These are phyloP conservation scores for Irpex rosettiformis DNA, from an alignment of 1,284 basidiomycete species.

Conservation along the genomic window DNA sequence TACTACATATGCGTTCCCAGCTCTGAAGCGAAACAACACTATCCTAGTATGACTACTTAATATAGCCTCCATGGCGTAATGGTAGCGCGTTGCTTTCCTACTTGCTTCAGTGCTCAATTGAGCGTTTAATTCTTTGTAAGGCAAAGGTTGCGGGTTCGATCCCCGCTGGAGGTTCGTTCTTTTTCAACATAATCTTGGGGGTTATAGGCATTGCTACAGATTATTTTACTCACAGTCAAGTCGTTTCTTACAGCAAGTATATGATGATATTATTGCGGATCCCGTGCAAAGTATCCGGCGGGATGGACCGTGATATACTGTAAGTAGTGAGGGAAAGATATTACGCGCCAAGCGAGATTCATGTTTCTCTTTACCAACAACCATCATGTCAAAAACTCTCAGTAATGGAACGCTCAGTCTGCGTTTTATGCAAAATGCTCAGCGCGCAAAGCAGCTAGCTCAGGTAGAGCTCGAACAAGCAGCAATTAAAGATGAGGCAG, in stretches of 20 bases:
- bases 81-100: neutral
- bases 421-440: conserved; percentile 76
- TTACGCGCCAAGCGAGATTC: no score
- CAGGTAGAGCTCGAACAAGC: conserved; percentile 51
- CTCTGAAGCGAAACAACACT: no score
- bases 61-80: neutral
- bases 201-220: neutral
- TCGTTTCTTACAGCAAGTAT: no score
- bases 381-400: conserved; percentile 51
- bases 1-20: no score
- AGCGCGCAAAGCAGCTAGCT: conserved; percentile 48
- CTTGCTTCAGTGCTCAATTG: no score
- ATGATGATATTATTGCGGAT: no score
- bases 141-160: neutral
- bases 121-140: no score
- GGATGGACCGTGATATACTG: no score
- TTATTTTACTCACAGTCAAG: no score
- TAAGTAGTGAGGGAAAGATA: no score
- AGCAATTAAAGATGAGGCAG: conserved; percentile 60
- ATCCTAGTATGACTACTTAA: no score
- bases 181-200: neutral
- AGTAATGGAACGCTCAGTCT: conserved; percentile 67
- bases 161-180: neutral
- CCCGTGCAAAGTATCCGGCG: no score
- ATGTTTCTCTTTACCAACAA: neutral